Percentiles rank a stretch among this genome's conserved stretches.
These are phyloP conservation scores for Eruca vesicaria DNA, from an alignment of 441 rosid species.

Conservation along the genomic window DNA sequence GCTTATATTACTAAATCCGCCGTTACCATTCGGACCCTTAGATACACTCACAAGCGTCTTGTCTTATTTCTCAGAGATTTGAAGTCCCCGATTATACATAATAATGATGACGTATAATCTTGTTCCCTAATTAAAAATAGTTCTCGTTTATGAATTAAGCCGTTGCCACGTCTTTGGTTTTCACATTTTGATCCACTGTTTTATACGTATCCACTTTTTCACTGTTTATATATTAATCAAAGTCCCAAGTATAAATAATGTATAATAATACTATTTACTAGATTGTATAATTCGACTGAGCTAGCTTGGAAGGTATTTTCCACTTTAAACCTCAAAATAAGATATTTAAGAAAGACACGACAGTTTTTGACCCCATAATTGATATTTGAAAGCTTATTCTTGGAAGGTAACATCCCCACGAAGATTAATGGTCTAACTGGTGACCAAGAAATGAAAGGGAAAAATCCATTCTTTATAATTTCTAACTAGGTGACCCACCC, in stretches of 20 bases:
- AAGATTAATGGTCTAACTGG: too few species aligned
- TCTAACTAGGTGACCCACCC: too few species aligned
- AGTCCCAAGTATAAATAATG: too few species aligned
- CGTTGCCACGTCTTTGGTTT: slow-evolving; percentile 22
- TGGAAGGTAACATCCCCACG: too few species aligned
- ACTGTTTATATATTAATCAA: neutral
- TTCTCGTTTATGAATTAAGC: slow-evolving; percentile 18
- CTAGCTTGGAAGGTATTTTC: slow-evolving; percentile 3
- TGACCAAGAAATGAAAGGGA: too few species aligned
- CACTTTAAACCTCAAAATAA: neutral
- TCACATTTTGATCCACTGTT: neutral
- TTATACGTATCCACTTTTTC: neutral
- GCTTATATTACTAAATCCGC: too few species aligned
- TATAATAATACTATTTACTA: neutral
- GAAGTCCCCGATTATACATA: too few species aligned
- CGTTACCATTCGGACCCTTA: too few species aligned
- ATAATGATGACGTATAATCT: slow-evolving; percentile 21
- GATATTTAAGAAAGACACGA: slow-evolving; percentile 14
- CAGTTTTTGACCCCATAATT: too few species aligned
- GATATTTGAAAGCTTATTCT: too few species aligned
- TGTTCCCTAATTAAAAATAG: slow-evolving; percentile 20
- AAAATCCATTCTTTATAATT: too few species aligned
- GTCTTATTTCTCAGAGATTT: slow-evolving; percentile 24
- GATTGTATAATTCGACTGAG: slow-evolving; percentile 5
- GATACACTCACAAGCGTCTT: slow-evolving; percentile 33